phyloP scores from a whole-genome alignment of 1,284 basidiomycete genomes.

The Ceratobasidium sp. region DNA sequence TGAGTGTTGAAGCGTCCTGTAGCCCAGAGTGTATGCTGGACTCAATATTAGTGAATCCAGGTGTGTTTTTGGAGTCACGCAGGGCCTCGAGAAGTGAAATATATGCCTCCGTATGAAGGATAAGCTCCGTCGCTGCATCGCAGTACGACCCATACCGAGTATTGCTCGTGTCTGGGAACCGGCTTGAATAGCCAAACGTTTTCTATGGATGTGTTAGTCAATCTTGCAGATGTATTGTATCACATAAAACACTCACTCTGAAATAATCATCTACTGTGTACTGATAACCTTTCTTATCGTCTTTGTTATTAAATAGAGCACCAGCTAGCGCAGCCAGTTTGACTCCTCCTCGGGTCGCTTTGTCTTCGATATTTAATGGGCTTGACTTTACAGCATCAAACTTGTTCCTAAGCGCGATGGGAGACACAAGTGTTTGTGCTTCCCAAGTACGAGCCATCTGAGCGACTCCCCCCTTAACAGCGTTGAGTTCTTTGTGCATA shows the following conservation, averaged over 20 bases:
- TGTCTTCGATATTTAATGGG: not conserved
- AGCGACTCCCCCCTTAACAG: conserved; percentile 57
- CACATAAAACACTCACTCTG: conserved; percentile 6
- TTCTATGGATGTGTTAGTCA: conserved; percentile 13
- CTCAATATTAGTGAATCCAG: conserved; percentile 52
- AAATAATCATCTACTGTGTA: conserved; percentile 52
- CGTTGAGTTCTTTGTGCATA: conserved; percentile 63
- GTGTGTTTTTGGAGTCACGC: not conserved
- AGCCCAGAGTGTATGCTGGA: conserved; percentile 57
- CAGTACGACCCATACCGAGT: conserved; percentile 18
- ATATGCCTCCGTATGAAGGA: not conserved
- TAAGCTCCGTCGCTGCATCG: conserved; percentile 30
- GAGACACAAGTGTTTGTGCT: conserved; percentile 47
- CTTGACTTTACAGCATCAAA: conserved; percentile 50
- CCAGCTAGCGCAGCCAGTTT: conserved; percentile 56
- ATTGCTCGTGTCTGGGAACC: conserved; percentile 40
- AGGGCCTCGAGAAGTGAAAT: not conserved
- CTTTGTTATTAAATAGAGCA: conserved; percentile 56
- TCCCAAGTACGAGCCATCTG: conserved; percentile 54
- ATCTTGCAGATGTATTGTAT: not conserved
- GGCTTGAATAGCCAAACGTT: conserved; percentile 12
- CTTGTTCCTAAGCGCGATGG: conserved; percentile 55
- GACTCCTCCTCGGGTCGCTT: conserved; percentile 53
- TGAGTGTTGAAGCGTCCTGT: conserved; percentile 56
- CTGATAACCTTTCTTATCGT: conserved; percentile 58